phyloP scores from a whole-genome alignment of 2,329 filamentous ascomycete species.

The Rhinocladiella similis region DNA sequence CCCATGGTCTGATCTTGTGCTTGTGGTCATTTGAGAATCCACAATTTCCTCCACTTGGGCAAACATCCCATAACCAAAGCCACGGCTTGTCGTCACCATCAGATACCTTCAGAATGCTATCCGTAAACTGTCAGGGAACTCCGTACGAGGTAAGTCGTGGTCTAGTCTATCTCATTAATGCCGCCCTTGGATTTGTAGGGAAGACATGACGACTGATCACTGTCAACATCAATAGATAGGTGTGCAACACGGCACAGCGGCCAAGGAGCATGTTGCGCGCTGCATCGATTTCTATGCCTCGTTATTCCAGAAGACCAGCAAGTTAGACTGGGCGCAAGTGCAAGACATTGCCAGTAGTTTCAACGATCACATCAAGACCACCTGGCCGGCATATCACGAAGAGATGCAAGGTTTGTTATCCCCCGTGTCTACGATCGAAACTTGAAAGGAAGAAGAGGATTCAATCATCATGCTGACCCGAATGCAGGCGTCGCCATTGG shows the following conservation, averaged over 20 bases:
- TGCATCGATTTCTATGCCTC: constrained; percentile 9
- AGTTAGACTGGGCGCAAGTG: constrained; percentile 48
- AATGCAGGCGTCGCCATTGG: constrained; percentile 53
- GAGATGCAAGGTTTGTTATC: constrained; percentile 27
- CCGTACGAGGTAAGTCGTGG: constrained; percentile 6
- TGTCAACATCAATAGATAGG: constrained; percentile 1
- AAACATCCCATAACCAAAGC: background rate
- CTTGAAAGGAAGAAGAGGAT: background rate
- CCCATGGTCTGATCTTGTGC: background rate
- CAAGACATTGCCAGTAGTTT: constrained; percentile 44
- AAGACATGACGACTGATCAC: background rate
- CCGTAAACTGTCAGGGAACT: constrained; percentile 6
- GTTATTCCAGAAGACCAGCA: constrained; percentile 21
- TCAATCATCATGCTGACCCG: background rate
- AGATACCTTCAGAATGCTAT: constrained; percentile 1
- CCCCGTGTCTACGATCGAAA: background rate
- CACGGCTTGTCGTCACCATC: background rate
- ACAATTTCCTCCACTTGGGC: background rate
- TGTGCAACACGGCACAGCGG: constrained; percentile 5
- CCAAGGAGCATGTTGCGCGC: constrained; percentile 1
- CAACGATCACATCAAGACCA: constrained; percentile 35
- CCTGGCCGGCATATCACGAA: constrained; percentile 30
- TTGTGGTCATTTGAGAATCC: background rate
- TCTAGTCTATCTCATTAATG: background rate
- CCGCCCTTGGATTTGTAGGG: background rate